Evolutionary conservation across 805 yeast species (phyloP).

Genomic region (Hanseniaspora taiwanica): DNA sequence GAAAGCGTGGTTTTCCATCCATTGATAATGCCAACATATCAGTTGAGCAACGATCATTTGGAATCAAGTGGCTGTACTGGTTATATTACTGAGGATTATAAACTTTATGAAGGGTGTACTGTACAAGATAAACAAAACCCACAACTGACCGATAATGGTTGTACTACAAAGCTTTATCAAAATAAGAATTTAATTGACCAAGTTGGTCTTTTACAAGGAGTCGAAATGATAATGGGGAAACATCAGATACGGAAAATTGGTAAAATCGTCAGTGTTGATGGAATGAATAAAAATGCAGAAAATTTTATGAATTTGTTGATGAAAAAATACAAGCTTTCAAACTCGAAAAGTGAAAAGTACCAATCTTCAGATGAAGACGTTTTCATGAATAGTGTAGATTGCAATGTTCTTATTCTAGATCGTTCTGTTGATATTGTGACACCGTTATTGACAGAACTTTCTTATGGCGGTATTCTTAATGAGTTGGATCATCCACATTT

Average conservation of each 20-base stretch:
- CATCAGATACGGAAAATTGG: background rate
- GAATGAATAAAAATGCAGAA: background rate
- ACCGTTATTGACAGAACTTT: conserved; percentile 60
- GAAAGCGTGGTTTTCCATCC: background rate
- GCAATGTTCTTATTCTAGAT: conserved; percentile 69
- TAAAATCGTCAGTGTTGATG: background rate
- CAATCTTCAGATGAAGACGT: background rate
- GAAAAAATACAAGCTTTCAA: no score
- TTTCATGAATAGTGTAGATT: conserved; percentile 21
- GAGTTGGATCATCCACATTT: conserved; percentile 44
- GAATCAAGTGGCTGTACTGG: no score
- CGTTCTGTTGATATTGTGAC: conserved; percentile 64
- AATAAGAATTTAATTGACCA: background rate
- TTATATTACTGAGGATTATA: background rate
- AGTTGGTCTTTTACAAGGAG: background rate
- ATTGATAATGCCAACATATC: no score
- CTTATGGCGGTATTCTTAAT: conserved; percentile 71
- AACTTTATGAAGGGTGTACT: background rate
- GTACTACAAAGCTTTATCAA: no score
- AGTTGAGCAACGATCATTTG: no score
- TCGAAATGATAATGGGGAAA: background rate
- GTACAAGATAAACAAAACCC: background rate
- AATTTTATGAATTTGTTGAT: background rate
- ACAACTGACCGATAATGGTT: no score
- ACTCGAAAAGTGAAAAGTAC: no score